Conservation (phyloP, 2,329 filamentous ascomycete species). For the Westerdykella aurantiaca region DNA sequence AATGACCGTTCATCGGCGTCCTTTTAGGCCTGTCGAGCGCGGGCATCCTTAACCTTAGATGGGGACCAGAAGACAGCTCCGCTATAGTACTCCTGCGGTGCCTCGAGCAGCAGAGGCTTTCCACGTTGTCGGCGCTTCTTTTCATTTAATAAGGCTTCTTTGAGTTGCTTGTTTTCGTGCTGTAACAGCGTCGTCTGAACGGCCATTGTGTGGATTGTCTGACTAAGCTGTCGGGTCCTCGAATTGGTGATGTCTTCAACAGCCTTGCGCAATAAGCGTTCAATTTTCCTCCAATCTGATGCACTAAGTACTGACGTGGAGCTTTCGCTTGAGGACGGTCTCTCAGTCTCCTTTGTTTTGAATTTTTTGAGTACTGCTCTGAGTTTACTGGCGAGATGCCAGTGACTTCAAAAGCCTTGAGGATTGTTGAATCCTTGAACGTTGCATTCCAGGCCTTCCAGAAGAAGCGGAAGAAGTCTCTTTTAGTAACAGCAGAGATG, state of each 20-base stretch:
- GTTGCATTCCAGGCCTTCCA: slow-evolving; percentile 2
- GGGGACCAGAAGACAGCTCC: slow-evolving; percentile 9
- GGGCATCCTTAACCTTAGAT: no score
- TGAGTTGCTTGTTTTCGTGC: background rate
- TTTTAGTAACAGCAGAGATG: background rate
- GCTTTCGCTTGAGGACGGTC: background rate
- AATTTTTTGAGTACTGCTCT: slow-evolving; percentile 4
- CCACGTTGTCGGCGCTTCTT: slow-evolving; percentile 5
- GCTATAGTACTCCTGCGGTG: slow-evolving; percentile 6
- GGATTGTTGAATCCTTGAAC: slow-evolving; percentile 1
- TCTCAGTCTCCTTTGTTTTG: background rate
- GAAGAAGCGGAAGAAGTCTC: slow-evolving; percentile 1
- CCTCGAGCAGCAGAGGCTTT: slow-evolving; percentile 5
- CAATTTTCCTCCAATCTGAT: slow-evolving; percentile 3
- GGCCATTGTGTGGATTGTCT: background rate
- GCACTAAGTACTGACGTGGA: background rate
- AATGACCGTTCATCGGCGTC: background rate
- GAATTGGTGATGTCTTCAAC: background rate
- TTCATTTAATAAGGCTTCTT: background rate
- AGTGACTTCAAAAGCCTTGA: slow-evolving; percentile 2
- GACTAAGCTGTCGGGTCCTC: background rate
- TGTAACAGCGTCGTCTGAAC: background rate
- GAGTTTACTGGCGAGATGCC: slow-evolving; percentile 2
- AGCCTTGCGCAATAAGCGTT: slow-evolving; percentile 1
- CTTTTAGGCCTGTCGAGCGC: background rate